Evolutionary conservation across 129 eudicot species (phyloP), one percentile per base, ranked within the genome.

Genomic region (Logfia minima): DNA sequence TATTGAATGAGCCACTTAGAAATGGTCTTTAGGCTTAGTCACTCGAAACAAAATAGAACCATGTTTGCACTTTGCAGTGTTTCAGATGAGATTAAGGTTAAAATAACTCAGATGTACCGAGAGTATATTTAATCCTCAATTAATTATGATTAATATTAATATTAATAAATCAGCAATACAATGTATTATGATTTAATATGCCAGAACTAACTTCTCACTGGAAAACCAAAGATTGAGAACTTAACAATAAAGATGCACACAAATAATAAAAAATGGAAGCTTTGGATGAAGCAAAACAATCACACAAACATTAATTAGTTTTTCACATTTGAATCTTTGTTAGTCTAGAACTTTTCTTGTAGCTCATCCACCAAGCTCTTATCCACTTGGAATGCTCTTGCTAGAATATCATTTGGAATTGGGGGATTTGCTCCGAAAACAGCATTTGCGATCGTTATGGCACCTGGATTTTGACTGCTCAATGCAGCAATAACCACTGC

Each of bases 381-480:
- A 41, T 85, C 88, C 23, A 81, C 59, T 65, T 85, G 88, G 39
- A 85, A 85, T n/a, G 88, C 85, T 59, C 58, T 78, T 29, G 81
- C 80, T 17, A 85, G 65, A 77, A 85, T 61, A 67, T 81, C 88
- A 17, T 29, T 29, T 7, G 77, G 34, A 73, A 85, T 81, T 22
- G 70, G 31, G 31, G 88, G 85, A 70, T 78, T 85, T 23, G 88
- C 76, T 2, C 88, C 88, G 18, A 85, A 85, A 32, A 85, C 85
- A 21, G 83, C 74, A 7, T 75, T 82, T 0, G 82, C 84, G 2
- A 82, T 74, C 2, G 85, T 74, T 34, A 85, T 81, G 55, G 73
- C 88, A 28, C 88, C 88, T 1, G 88, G 88, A 62, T 85, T 81
- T 68, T 82, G 85, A 59, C 89, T 82, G 71, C 86, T 85, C 18